Evolutionary conservation across 176 grass and related monocot species (phyloP).

Genomic region (Ananas comosus): DNA sequence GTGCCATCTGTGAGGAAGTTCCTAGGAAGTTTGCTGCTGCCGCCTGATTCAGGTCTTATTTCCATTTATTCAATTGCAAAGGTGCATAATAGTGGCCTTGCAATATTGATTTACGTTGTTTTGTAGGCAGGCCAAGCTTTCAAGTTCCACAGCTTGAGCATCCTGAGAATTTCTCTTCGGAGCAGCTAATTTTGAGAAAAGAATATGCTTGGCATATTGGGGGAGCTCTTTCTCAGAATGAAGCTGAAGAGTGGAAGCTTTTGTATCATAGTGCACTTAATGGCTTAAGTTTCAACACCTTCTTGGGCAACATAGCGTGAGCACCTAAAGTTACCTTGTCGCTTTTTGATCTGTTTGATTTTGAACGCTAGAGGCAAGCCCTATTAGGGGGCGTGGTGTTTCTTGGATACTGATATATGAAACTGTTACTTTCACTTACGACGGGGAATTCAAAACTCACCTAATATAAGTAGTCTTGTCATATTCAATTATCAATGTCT

Average conservation of each 20-base stretch:
- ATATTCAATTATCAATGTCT: not conserved
- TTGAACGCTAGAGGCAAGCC: not conserved
- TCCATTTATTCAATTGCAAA: slow-evolving; percentile 1
- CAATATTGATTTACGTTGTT: slow-evolving; percentile 12
- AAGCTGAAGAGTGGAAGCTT: slow-evolving; percentile 72
- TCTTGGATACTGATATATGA: not conserved
- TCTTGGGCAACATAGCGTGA: slow-evolving; percentile 86
- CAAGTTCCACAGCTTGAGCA: slow-evolving; percentile 63
- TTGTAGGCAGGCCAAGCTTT: slow-evolving; percentile 63
- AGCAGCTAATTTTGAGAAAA: slow-evolving; percentile 58
- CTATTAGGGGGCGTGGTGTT: not conserved
- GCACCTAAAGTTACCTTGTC: slow-evolving; percentile 11
- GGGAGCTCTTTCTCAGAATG: slow-evolving; percentile 68
- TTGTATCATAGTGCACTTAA: slow-evolving; percentile 89
- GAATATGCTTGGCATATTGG: slow-evolving; percentile 93
- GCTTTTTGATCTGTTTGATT: not conserved
- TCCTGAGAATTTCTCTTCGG: slow-evolving; percentile 46
- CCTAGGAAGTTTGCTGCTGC: slow-evolving; percentile 69
- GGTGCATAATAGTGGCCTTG: slow-evolving; percentile 1
- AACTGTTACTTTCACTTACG: not conserved
- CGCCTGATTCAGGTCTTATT: slow-evolving; percentile 59
- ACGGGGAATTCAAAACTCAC: not conserved
- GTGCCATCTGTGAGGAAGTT: slow-evolving; percentile 73
- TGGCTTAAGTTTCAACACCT: slow-evolving; percentile 90
- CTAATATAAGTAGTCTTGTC: not conserved